A percentile compares a stretch with the other conserved stretches of the same genome.
phyloP scores from a whole-genome alignment of 2,329 filamentous ascomycete genomes.

The Pestalotiopsis sp. region DNA sequence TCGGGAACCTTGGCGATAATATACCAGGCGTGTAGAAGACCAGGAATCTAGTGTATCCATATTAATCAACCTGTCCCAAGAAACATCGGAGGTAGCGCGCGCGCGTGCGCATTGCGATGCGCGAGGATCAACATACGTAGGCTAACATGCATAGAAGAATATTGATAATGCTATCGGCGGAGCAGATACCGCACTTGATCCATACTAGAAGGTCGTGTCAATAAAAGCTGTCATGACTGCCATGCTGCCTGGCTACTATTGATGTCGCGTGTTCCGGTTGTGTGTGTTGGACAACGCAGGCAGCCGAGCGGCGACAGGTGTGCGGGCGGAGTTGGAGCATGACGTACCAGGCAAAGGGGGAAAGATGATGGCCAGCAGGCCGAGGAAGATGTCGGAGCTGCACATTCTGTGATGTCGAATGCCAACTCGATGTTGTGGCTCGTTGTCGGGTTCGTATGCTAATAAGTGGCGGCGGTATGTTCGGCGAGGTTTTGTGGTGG shows the following conservation, averaged over 20 bases:
- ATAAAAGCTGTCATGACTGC: background rate
- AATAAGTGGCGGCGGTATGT: background rate
- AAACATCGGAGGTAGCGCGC: constrained; percentile 33
- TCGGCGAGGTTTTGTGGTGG: background rate
- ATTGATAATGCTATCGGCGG: constrained; percentile 91
- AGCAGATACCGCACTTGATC: constrained; percentile 95
- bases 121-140: constrained; percentile 48
- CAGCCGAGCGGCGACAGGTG: background rate
- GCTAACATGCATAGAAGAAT: constrained; percentile 83
- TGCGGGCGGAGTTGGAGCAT: constrained; percentile 19
- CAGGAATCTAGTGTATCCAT: constrained; percentile 61
- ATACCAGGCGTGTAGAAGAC: constrained; percentile 95
- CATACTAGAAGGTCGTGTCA: constrained; percentile 64
- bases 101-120: constrained; percentile 15
- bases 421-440: background rate
- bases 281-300: background rate
- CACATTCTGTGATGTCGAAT: constrained; percentile 49
- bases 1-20: constrained; percentile 93
- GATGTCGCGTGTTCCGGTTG: background rate
- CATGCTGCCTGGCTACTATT: background rate
- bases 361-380: constrained; percentile 66
- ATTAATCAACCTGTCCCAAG: constrained; percentile 12
- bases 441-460: background rate
- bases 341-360: constrained; percentile 66
- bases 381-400: constrained; percentile 64